Base-by-base conservation (phyloP, 768 basidiomycete species). In the Pleurotus cornucopiae region DNA sequence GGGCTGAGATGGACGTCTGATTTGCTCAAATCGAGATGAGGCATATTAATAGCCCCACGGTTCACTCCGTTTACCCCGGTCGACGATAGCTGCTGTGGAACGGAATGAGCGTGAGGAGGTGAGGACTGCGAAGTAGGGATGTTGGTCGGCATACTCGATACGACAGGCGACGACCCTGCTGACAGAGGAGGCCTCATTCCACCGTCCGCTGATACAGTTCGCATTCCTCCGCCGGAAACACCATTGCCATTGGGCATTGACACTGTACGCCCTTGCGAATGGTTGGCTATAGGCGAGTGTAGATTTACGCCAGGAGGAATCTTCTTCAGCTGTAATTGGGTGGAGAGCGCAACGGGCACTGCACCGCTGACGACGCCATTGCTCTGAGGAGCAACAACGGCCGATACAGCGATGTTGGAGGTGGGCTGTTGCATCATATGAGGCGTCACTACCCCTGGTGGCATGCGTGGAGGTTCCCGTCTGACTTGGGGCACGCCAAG, bases 291-390 rank as follows among this genome's bases (percentile, higher is more conserved):
- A 43, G 84, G 85, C 1, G 84, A 79, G 2, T 80, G 68, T 0
- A 71, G 67, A 16, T 70, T 68, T 13, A 41, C 16, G 12, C 85
- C 79, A 0, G 85, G 79, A 1, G 82, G 82, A 72, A 87, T 77
- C 64, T 82, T 80, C 73, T 85, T 85, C 64, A 83, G 67, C 52
- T 82, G 82, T 11, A 83, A 76, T 46, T 79, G 78, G 63, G 85
- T 74, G 1, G 86, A 74, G n/a, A 87, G 78, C 0, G 80, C 75
- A 5, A 78, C 83, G 57, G 73, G 77, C 6, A 66, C 48, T 9
- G 64, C 43, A 30, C 57, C 44, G 25, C 34, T 40, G 6, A 54
- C 46, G 37, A 52, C 52, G 11, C 53, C 46, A 30, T 54, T 54
- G 49, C 41, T 11, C 20, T 12, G 12, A 41, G 48, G n/a, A 20